Evolutionary conservation across 2,329 filamentous ascomycete species (phyloP).

Genomic region (Xylariales sp.): DNA sequence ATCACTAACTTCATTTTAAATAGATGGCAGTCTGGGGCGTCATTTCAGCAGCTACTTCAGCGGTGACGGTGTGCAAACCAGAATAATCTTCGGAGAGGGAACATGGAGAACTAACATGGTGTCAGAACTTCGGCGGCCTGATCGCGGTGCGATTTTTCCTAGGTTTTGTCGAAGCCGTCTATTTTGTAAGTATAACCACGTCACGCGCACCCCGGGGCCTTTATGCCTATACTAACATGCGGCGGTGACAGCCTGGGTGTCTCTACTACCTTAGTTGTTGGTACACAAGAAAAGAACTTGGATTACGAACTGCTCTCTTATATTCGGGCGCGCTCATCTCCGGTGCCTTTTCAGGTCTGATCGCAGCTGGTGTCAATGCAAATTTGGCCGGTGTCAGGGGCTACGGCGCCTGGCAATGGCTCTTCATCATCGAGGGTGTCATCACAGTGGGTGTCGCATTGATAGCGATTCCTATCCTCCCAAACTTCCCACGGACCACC

Average conservation of each 20-base stretch:
- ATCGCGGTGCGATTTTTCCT: slow-evolving; percentile 57
- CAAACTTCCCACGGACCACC: slow-evolving; percentile 73
- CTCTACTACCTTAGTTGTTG: slow-evolving; percentile 73
- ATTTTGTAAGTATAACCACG: slow-evolving; percentile 52
- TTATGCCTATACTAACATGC: slow-evolving; percentile 6
- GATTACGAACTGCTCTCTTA: slow-evolving; percentile 72
- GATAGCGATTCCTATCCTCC: slow-evolving; percentile 68
- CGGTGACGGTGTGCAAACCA: slow-evolving; percentile 43
- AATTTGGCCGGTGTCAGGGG: slow-evolving; percentile 70
- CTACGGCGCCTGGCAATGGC: slow-evolving; percentile 70
- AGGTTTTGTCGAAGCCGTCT: slow-evolving; percentile 58
- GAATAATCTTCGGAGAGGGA: not conserved
- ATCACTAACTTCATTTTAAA: slow-evolving; percentile 28
- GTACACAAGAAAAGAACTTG: slow-evolving; percentile 77
- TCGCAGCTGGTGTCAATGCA: slow-evolving; percentile 73
- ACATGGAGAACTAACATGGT: slow-evolving; percentile 11
- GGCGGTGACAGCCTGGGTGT: slow-evolving; percentile 60
- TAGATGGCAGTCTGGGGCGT: slow-evolving; percentile 63
- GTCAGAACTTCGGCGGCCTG: slow-evolving; percentile 51
- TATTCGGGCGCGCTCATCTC: slow-evolving; percentile 77
- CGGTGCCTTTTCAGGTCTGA: slow-evolving; percentile 76
- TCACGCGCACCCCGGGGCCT: too few relatives aligned
- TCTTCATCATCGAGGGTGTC: slow-evolving; percentile 77
- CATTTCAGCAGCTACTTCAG: slow-evolving; percentile 57
- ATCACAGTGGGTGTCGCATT: slow-evolving; percentile 72